Evolutionary conservation across 129 eudicot species (phyloP).

Genomic region (Dittrichia graveolens): DNA sequence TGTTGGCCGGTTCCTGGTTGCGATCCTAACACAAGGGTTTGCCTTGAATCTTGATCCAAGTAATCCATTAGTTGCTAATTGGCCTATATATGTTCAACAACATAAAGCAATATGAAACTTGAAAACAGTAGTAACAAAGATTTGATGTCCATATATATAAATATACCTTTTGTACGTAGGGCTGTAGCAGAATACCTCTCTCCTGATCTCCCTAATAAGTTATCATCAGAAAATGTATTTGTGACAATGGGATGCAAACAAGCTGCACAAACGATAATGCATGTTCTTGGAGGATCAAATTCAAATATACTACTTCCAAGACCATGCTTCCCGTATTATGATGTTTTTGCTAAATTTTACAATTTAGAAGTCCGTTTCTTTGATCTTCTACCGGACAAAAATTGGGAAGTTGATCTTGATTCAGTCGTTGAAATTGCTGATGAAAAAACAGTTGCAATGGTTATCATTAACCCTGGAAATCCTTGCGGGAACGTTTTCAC

Average conservation of each 20-base stretch:
- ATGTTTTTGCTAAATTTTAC: conserved; percentile 40
- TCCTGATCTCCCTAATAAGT: conserved; percentile 55
- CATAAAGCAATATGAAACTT: too few relatives aligned
- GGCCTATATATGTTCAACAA: too few relatives aligned
- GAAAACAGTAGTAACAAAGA: not conserved
- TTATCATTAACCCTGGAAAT: conserved; percentile 78
- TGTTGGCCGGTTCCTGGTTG: too few relatives aligned
- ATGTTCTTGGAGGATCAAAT: conserved; percentile 55
- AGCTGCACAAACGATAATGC: conserved; percentile 51
- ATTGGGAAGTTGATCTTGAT: conserved; percentile 73
- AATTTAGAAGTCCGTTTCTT: conserved; percentile 55
- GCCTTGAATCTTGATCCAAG: too few relatives aligned
- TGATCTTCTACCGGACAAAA: conserved; percentile 60
- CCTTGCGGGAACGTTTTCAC: conserved; percentile 84
- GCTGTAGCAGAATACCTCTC: conserved; percentile 71
- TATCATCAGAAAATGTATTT: conserved; percentile 65
- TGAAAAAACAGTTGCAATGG: conserved; percentile 76
- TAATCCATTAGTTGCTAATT: too few relatives aligned
- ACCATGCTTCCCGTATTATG: conserved; percentile 67
- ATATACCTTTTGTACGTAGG: conserved; percentile 41
- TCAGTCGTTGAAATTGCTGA: conserved; percentile 60
- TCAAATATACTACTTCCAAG: conserved; percentile 66
- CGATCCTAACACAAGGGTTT: too few relatives aligned
- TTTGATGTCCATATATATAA: not conserved
- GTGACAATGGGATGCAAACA: conserved; percentile 63